Evolutionary conservation across 768 basidiomycete genomes (phyloP), one percentile per base, ranked within the genome.

Genomic region (Multifurca ochricompacta): DNA sequence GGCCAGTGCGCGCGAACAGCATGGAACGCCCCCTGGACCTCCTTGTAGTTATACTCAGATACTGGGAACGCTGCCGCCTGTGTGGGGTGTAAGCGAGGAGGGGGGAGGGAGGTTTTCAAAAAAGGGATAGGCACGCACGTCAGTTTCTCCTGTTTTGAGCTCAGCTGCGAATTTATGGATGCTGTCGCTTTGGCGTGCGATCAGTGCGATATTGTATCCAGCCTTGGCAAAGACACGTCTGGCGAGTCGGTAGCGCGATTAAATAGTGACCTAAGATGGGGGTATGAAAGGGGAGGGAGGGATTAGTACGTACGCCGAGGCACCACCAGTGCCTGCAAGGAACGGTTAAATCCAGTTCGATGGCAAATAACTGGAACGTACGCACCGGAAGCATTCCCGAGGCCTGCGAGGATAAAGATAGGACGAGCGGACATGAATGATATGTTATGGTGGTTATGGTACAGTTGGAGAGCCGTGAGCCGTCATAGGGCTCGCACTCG

Each of bases 121-220:
- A 1, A 32, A 11, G 9, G 7, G n/a, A 30, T 7, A 6, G 11
- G 23, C 3, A 51, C 65, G 40, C 18, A 70, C 72, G 60, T 71
- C 71, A 7, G 69, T 70, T 16, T 71, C 74, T 3, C 62, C 45
- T n/a, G 62, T 49, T 23, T 64, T 70, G 44, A 76, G 65, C 11
- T 68, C 67, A 3, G 65, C 59, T 1, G 72, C 70, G 9, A 67
- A 52, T 28, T 65, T 66, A 60, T 70, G 63, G 13, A 74, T 62
- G 28, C 62, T 55, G 25, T 69, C 67, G 4, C 66, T 59, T 39
- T 69, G 66, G 7, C 68, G 65, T 3, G 74, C 69, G 30, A 76
- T 67, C 25, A 76, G 56, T 0, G 74, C 74, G 7, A 75, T 67
- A 13, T 68, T 62, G 54, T 74, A 76, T 4, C 74, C 74, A 11